Conservation (phyloP, 345 rosid genomes). For the Bruguiera gymnorhiza region DNA sequence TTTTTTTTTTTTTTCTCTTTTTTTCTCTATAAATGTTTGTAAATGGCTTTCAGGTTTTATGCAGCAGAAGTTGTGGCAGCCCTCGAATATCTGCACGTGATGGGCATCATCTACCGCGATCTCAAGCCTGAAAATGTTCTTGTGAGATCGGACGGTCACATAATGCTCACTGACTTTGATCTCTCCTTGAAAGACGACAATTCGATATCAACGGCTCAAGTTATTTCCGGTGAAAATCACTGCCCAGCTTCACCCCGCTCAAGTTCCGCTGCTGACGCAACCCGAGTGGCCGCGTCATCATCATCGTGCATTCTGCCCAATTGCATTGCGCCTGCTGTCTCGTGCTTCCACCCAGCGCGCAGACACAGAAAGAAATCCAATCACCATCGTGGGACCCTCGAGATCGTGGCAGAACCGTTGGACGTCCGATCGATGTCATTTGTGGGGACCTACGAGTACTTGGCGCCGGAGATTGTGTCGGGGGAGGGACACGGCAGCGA, state of each 20-base stretch:
- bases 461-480: conserved; percentile 61
- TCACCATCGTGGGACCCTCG: conserved; percentile 25
- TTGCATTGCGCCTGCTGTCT: conserved; percentile 53
- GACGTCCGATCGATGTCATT: conserved; percentile 62
- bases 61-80: conserved; percentile 57
- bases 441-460: conserved; percentile 64
- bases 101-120: conserved; percentile 62
- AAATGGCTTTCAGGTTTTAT: conserved; percentile 37
- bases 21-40: too few species aligned
- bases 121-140: conserved; percentile 67
- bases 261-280: neutral
- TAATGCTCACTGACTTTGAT: conserved; percentile 68
- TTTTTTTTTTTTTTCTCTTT: too few species aligned
- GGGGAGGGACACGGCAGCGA: conserved; percentile 69
- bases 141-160: conserved; percentile 59
- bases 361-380: conserved; percentile 28
- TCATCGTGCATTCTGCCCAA: conserved; percentile 56
- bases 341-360: conserved; percentile 43
- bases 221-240: conserved; percentile 29
- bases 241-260: neutral
- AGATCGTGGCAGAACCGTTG: conserved; percentile 58
- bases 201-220: conserved; percentile 37
- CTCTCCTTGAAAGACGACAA: conserved; percentile 51
- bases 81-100: conserved; percentile 60
- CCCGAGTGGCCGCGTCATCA: conserved; percentile 16